phyloP scores from a whole-genome alignment of 129 eudicot genomes.

The Silybum marianum region DNA sequence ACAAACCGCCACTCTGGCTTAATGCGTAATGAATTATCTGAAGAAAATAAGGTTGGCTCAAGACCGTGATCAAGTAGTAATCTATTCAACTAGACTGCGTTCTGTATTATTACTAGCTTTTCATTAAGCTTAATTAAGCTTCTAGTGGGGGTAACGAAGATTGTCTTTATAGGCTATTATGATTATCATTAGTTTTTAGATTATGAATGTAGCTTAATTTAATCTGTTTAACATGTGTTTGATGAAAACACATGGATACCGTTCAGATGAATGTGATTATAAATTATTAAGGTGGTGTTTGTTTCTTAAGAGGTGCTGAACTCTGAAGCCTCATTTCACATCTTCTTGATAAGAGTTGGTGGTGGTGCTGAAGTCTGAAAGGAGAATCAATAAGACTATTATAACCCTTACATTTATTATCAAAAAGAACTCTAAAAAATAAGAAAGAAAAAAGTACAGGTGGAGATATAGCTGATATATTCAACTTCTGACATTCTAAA shows the following conservation, averaged over 20 bases:
- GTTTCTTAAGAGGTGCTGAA: background rate
- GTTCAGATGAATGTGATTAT: slow-evolving; percentile 30
- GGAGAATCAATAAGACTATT: background rate
- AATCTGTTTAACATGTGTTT: slow-evolving; percentile 27
- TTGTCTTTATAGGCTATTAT: slow-evolving; percentile 14
- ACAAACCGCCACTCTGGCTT: background rate
- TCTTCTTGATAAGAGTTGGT: background rate
- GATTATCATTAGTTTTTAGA: slow-evolving; percentile 30
- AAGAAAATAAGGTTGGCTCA: slow-evolving; percentile 53
- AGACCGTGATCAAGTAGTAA: slow-evolving; percentile 19
- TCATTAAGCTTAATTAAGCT: slow-evolving; percentile 8
- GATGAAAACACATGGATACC: slow-evolving; percentile 27
- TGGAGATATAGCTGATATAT: background rate
- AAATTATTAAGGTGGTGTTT: slow-evolving; percentile 8
- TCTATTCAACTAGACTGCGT: slow-evolving; percentile 25
- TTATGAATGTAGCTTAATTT: slow-evolving; percentile 27
- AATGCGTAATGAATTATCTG: slow-evolving; percentile 12
- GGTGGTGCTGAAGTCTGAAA: background rate
- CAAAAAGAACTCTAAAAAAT: background rate
- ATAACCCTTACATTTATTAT: slow-evolving; percentile 6
- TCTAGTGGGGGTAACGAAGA: slow-evolving; percentile 14
- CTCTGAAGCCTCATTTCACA: background rate
- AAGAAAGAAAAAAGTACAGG: slow-evolving; percentile 20
- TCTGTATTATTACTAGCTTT: slow-evolving; percentile 15
- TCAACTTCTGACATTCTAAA: slow-evolving; percentile 13